Conservation (phyloP, 2,329 filamentous ascomycete species). For the Alternaria longipes region DNA sequence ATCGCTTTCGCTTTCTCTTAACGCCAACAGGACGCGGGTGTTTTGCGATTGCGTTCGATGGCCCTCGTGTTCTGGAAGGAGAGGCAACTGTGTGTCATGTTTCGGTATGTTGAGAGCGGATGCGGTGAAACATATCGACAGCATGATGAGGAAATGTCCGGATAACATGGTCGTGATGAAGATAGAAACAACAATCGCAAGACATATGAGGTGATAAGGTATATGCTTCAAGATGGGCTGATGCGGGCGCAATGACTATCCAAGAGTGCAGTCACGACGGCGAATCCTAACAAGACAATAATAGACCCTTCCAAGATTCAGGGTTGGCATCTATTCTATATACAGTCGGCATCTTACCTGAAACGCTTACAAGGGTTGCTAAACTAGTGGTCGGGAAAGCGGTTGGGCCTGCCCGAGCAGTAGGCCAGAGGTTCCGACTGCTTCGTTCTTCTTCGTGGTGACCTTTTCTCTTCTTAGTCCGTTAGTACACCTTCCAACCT, state of each 20-base stretch:
- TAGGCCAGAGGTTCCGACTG: neutral
- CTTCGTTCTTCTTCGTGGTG: neutral
- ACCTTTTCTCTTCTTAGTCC: neutral
- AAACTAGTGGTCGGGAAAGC: neutral
- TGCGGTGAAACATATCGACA: slow-evolving; percentile 1
- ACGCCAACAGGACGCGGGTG: slow-evolving; percentile 24
- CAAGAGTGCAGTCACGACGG: neutral
- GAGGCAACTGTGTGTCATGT: slow-evolving; percentile 16
- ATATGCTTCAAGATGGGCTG: neutral
- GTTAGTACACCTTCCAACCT: neutral
- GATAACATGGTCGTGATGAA: slow-evolving; percentile 8
- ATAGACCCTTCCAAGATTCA: neutral
- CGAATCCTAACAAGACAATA: neutral
- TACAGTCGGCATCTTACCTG: neutral
- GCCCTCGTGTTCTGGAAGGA: slow-evolving; percentile 7
- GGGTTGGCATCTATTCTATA: neutral
- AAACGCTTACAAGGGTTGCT: neutral
- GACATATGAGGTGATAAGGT: neutral
- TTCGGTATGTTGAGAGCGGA: slow-evolving; percentile 18
- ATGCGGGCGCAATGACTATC: neutral
- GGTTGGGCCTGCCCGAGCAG: neutral
- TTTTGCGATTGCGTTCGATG: neutral
- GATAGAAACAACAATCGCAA: neutral
- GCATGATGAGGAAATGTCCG: slow-evolving; percentile 1
- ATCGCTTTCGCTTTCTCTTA: slow-evolving; percentile 7